A percentile compares a stretch with the other conserved stretches of the same genome.
Conservation (phyloP, 345 rosid genomes). For the Eucalyptus curtisii region DNA sequence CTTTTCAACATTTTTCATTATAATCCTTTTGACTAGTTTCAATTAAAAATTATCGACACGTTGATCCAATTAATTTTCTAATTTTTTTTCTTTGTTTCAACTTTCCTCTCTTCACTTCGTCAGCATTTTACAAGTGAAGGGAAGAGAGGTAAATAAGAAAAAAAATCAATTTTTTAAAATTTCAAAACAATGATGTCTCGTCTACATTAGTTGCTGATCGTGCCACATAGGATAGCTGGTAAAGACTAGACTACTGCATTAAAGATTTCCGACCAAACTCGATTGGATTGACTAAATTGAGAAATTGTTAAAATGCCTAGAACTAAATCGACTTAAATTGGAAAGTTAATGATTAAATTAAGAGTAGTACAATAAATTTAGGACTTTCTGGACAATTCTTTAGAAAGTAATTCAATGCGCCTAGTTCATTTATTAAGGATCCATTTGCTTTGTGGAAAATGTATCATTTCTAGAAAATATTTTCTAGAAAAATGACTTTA, state of each 20-base stretch:
- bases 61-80: accelerated
- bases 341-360: accelerated
- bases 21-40: accelerated
- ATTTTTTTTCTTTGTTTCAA: accelerated
- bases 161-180: no score
- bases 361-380: accelerated
- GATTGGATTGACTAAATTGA: no score
- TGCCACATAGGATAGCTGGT: accelerated
- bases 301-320: accelerated
- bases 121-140: neutral
- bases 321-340: no score
- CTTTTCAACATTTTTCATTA: no score
- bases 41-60: accelerated
- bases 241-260: accelerated
- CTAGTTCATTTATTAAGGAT: no score
- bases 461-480: no score
- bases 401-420: accelerated
- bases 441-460: no score
- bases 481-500: no score
- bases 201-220: accelerated
- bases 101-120: accelerated
- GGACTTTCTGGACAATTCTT: accelerated
- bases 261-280: accelerated
- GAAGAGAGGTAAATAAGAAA: neutral
- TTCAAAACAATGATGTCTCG: accelerated